Percentiles rank a stretch among this genome's conserved stretches.
Conservation (phyloP, 2,329 filamentous ascomycete species). For the Arachnopeziza araneosa region DNA sequence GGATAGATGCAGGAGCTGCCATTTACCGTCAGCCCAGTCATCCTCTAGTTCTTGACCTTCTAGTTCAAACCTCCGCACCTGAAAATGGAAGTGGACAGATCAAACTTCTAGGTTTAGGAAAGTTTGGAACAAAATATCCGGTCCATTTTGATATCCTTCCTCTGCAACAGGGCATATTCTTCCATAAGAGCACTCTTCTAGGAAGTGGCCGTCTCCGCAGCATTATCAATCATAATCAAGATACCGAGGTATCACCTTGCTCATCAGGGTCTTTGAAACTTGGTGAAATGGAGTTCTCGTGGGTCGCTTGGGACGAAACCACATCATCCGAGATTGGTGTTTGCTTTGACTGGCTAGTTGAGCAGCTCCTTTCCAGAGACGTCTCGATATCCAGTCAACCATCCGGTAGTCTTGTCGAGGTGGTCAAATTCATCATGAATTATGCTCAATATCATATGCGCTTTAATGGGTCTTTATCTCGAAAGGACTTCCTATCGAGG, state of each 20-base stretch:
- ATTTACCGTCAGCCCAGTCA: slow-evolving; percentile 31
- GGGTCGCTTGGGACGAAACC: slow-evolving; percentile 52
- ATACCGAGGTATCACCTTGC: background rate
- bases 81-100: slow-evolving; percentile 13
- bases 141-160: slow-evolving; percentile 59
- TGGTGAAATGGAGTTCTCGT: slow-evolving; percentile 44
- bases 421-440: slow-evolving; percentile 21
- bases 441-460: slow-evolving; percentile 26
- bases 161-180: slow-evolving; percentile 49
- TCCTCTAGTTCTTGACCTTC: slow-evolving; percentile 22
- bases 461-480: slow-evolving; percentile 13
- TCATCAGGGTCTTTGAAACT: slow-evolving; percentile 26
- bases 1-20: slow-evolving; percentile 28
- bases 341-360: slow-evolving; percentile 52
- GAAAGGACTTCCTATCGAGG: slow-evolving; percentile 22
- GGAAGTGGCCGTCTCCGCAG: slow-evolving; percentile 44
- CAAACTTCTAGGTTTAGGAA: slow-evolving; percentile 50
- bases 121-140: slow-evolving; percentile 56
- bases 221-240: background rate
- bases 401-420: slow-evolving; percentile 8
- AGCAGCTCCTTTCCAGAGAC: slow-evolving; percentile 32
- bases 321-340: slow-evolving; percentile 58
- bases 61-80: slow-evolving; percentile 22
- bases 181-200: slow-evolving; percentile 54
- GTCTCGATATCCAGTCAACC: background rate